Percentiles rank a stretch among this genome's conserved stretches.
Evolutionary conservation across 2,329 filamentous ascomycete species (phyloP).

Genomic region (Balansia obtecta): DNA sequence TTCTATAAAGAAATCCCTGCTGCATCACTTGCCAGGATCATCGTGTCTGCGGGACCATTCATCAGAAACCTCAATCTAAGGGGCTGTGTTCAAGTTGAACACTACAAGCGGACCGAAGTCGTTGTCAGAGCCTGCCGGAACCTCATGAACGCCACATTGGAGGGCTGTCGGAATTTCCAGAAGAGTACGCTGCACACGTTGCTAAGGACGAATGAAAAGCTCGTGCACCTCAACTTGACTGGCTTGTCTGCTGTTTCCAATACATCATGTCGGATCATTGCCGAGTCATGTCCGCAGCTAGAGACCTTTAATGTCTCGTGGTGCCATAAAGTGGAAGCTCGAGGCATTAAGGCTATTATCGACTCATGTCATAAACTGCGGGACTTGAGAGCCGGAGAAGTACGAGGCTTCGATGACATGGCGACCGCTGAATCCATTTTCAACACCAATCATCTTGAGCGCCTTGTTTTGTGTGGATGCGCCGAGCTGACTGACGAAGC

Average conservation of each 20-base stretch:
- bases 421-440: conserved; percentile 66
- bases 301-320: conserved; percentile 83
- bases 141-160: conserved; percentile 73
- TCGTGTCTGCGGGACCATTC: conserved; percentile 76
- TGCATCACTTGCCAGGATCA: conserved; percentile 71
- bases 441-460: conserved; percentile 66
- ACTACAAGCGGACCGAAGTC: conserved; percentile 64
- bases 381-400: conserved; percentile 72
- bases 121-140: conserved; percentile 80
- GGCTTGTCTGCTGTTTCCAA: conserved; percentile 73
- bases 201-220: conserved; percentile 56
- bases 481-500: conserved; percentile 64
- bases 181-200: conserved; percentile 67
- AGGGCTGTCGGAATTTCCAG: conserved; percentile 79
- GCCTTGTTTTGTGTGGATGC: conserved; percentile 72
- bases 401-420: conserved; percentile 64
- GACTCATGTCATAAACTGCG: conserved; percentile 59
- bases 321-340: conserved; percentile 76
- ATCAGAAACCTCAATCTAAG: conserved; percentile 81
- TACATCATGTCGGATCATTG: conserved; percentile 74
- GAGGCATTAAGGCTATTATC: conserved; percentile 61
- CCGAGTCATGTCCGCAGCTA: conserved; percentile 67
- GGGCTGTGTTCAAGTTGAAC: conserved; percentile 79
- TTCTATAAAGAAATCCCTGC: conserved; percentile 84
- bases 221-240: conserved; percentile 78